Evolutionary conservation across 129 eudicot genomes (phyloP).

Genomic region (Helianthus tuberosus): DNA sequence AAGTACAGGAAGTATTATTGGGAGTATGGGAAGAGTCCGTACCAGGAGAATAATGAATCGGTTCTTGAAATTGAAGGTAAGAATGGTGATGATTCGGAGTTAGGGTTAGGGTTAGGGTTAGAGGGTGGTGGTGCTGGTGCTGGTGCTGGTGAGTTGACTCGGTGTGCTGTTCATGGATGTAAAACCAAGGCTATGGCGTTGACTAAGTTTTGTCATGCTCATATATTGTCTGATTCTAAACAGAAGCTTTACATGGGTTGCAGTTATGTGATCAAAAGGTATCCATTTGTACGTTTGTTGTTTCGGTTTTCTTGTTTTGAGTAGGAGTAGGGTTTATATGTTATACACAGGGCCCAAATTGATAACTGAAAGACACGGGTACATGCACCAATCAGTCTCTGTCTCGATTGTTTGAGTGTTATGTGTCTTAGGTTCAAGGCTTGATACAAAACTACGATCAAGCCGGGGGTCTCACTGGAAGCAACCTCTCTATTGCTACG

Average conservation of each 20-base stretch:
- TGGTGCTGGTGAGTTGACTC: constrained; percentile 20
- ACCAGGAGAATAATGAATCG: constrained; percentile 41
- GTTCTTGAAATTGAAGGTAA: constrained; percentile 1
- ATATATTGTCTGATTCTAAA: constrained; percentile 61
- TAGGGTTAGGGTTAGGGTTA: constrained; percentile 18
- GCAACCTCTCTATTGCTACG: no score
- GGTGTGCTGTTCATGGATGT: constrained; percentile 52
- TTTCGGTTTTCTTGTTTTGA: background rate
- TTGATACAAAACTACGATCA: no score
- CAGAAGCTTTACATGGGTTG: constrained; percentile 73
- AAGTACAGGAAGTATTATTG: constrained; percentile 65
- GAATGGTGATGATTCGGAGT: constrained; percentile 20
- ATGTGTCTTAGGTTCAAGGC: no score
- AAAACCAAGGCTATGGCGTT: constrained; percentile 67
- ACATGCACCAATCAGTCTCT: no score
- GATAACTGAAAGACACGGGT: no score
- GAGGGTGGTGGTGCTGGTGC: no score
- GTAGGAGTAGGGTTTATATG: constrained; percentile 2
- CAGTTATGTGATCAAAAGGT: constrained; percentile 60
- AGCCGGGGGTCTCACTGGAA: no score
- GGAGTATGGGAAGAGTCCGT: constrained; percentile 75
- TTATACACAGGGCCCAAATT: background rate
- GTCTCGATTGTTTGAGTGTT: no score
- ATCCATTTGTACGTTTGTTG: background rate
- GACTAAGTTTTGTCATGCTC: constrained; percentile 64